Percentiles rank a stretch among this genome's conserved stretches.
Evolutionary conservation across 495 filamentous ascomycete genomes (phyloP).

Genomic region (Cercophora scortea): DNA sequence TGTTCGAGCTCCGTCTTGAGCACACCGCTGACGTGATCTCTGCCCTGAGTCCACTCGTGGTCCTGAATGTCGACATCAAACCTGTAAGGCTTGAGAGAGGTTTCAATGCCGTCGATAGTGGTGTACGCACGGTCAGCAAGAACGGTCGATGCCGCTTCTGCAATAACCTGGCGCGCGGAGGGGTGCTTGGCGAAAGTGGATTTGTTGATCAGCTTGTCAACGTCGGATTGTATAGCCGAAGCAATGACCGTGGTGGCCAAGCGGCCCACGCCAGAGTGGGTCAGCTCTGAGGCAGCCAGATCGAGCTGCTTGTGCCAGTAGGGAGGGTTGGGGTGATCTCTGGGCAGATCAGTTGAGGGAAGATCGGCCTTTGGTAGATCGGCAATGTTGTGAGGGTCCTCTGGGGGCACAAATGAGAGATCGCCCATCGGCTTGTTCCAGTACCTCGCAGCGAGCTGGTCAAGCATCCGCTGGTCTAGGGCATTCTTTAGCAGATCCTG

Average conservation of each 20-base stretch:
- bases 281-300: conserved; percentile 79
- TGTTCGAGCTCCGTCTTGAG: conserved; percentile 77
- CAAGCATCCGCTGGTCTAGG: conserved; percentile 89
- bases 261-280: conserved; percentile 87
- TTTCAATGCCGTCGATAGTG: conserved; percentile 97
- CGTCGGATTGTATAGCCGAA: conserved; percentile 73
- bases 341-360: conserved; percentile 66
- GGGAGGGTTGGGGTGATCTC: conserved; percentile 70
- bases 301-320: conserved; percentile 96
- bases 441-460: conserved; percentile 88
- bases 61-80: conserved; percentile 93
- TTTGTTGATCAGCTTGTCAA: conserved; percentile 66
- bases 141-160: conserved; percentile 77
- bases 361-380: conserved; percentile 54
- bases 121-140: conserved; percentile 92
- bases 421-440: conserved; percentile 96
- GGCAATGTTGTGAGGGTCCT: conserved; percentile 59
- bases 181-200: conserved; percentile 87
- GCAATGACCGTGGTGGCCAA: conserved; percentile 87
- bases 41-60: conserved; percentile 74
- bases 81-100: conserved; percentile 98
- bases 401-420: conserved; percentile 49
- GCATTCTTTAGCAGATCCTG: conserved; percentile 84
- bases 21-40: conserved; percentile 68
- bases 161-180: conserved; percentile 84